Evolutionary conservation across 768 basidiomycete species (phyloP).

Genomic region (Boletus subcaerulescens): DNA sequence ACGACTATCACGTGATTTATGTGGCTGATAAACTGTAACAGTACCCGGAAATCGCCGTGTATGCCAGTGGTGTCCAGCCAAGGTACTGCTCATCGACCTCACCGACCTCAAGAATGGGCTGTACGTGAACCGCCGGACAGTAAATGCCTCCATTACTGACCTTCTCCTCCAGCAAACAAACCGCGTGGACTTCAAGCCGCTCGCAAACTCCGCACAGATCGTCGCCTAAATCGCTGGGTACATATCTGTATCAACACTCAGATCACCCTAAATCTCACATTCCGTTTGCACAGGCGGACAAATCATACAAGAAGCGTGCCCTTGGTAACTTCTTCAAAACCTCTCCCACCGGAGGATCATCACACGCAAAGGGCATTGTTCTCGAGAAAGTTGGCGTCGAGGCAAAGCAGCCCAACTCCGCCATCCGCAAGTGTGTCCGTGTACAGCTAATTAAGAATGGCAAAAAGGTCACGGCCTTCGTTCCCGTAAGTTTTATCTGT

Average conservation of each 20-base stretch:
- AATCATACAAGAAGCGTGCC: conserved; percentile 98
- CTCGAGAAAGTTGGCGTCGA: conserved; percentile 99
- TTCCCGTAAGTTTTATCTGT: conserved; percentile 63
- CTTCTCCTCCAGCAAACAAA: conserved; percentile 75
- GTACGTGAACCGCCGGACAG: conserved; percentile 49
- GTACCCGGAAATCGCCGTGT: conserved; percentile 34
- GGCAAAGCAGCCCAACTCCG: conserved; percentile 99
- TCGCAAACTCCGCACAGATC: conserved; percentile 93
- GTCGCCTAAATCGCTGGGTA: conserved; percentile 97
- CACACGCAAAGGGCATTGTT: conserved; percentile 99
- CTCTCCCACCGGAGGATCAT: conserved; percentile 98
- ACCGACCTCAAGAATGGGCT: conserved; percentile 77
- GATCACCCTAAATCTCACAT: conserved; percentile 13
- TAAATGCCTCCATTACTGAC: conserved; percentile 7
- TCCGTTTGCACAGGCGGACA: conserved; percentile 72
- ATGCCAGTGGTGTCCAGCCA: neutral
- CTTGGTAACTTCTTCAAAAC: conserved; percentile 99
- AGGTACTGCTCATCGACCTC: conserved; percentile 40
- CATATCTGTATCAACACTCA: conserved; percentile 28
- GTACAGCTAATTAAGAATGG: conserved; percentile 99
- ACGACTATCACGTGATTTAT: conserved; percentile 5
- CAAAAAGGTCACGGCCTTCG: conserved; percentile 99
- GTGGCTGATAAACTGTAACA: conserved; percentile 44
- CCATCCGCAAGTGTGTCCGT: conserved; percentile 99
- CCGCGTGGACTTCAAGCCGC: conserved; percentile 98